Conservation (phyloP, 768 basidiomycete species). For the Boletus pseudo-olivaceus region DNA sequence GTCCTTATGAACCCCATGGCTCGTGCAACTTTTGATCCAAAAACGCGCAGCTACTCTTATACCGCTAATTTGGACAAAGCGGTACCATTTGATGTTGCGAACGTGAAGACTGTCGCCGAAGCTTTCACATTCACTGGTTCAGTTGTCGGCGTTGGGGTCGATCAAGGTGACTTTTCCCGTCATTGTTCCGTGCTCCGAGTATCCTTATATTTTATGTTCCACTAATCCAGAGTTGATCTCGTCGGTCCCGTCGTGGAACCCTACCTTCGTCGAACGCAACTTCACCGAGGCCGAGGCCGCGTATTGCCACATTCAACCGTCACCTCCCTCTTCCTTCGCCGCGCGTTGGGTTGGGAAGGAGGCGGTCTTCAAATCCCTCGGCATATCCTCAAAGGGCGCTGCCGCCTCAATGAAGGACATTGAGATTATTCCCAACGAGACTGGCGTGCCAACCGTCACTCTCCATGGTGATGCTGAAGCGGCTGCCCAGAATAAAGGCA, state of each 20-base stretch:
- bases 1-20: slow-evolving; percentile 93
- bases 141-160: slow-evolving; percentile 79
- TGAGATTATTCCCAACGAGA: slow-evolving; percentile 78
- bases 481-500: slow-evolving; percentile 68
- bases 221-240: slow-evolving; percentile 79
- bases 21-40: slow-evolving; percentile 73
- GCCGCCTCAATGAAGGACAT: slow-evolving; percentile 96
- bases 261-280: slow-evolving; percentile 85
- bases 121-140: slow-evolving; percentile 34
- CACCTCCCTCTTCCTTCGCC: slow-evolving; percentile 86
- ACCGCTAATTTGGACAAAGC: slow-evolving; percentile 54
- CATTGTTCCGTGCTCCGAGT: not conserved
- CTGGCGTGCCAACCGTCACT: slow-evolving; percentile 75
- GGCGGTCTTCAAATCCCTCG: slow-evolving; percentile 94
- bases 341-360: slow-evolving; percentile 98
- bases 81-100: slow-evolving; percentile 56
- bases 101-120: slow-evolving; percentile 62
- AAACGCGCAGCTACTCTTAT: slow-evolving; percentile 87
- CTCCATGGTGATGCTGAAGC: slow-evolving; percentile 78
- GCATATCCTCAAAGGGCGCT: slow-evolving; percentile 86
- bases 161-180: slow-evolving; percentile 61
- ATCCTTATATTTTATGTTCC: slow-evolving; percentile 1
- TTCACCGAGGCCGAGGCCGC: slow-evolving; percentile 86
- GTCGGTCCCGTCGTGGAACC: slow-evolving; percentile 84
- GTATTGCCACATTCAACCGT: slow-evolving; percentile 87